phyloP scores from a whole-genome alignment of 768 basidiomycete genomes.

The Gautieria morchelliformis region DNA sequence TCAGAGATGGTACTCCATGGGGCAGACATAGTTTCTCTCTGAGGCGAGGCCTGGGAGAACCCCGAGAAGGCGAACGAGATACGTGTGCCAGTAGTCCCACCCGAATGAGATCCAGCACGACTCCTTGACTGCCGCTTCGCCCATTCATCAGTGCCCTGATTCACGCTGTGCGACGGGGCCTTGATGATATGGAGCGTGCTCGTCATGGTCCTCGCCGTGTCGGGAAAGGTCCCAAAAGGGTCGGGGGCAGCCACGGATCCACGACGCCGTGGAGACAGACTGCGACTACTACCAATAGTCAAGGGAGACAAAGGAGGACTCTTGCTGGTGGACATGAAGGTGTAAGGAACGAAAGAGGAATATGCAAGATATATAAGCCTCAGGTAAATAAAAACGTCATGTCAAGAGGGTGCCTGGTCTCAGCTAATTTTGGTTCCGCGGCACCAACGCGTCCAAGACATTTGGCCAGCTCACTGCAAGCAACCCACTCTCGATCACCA shows the following conservation, averaged over 20 bases:
- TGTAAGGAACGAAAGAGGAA: background rate
- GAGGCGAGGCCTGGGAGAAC: slow-evolving; percentile 10
- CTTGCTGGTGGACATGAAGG: background rate
- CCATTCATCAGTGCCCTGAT: slow-evolving; percentile 1
- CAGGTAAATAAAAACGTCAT: background rate
- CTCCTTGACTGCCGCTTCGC: background rate
- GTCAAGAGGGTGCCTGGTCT: background rate
- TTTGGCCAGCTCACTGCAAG: background rate
- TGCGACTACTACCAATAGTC: slow-evolving; percentile 8
- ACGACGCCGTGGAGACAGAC: slow-evolving; percentile 44
- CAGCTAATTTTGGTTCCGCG: background rate
- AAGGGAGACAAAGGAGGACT: background rate
- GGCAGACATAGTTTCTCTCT: slow-evolving; percentile 19
- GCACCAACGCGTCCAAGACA: background rate
- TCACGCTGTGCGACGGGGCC: background rate
- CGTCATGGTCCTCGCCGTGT: slow-evolving; percentile 42
- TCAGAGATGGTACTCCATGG: slow-evolving; percentile 27
- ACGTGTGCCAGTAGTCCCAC: slow-evolving; percentile 10
- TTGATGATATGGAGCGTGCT: slow-evolving; percentile 38
- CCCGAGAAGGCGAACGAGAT: slow-evolving; percentile 13
- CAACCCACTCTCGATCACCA: background rate
- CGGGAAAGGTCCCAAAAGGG: slow-evolving; percentile 46
- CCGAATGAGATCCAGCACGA: slow-evolving; percentile 8
- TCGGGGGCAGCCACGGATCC: slow-evolving; percentile 64
- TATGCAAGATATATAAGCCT: background rate